Evolutionary conservation across 2,329 filamentous ascomycete genomes (phyloP), one percentile per base, ranked within the genome.

Genomic region (Pseudofabraea citricarpa): DNA sequence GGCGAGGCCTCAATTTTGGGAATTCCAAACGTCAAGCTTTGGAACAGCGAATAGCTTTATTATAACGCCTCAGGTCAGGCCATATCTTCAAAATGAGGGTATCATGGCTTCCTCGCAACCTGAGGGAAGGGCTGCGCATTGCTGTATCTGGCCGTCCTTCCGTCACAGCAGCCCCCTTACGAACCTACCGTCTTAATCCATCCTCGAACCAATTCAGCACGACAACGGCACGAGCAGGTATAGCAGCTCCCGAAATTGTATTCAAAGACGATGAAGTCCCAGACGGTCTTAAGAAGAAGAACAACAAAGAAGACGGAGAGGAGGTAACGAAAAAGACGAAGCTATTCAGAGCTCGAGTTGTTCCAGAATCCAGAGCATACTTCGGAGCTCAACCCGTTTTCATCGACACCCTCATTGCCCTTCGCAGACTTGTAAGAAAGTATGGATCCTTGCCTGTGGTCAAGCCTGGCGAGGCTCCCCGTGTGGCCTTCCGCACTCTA

Each of bases 291-390:
- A n/a, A n/a, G n/a, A n/a, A n/a, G n/a, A n/a, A n/a, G n/a, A n/a
- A 37, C 39, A 31, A 31, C 26, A 44, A 60, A 12, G 27, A 6
- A 31, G 27, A 31, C 10, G 13, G 24, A n/a, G 20, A 19, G 62
- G 21, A 60, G 64, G 44, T 40, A 45, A 15, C 44, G 53, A 49
- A 8, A 24, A 56, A 57, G 47, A 46, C 18, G 36, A 49, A 53
- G 21, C 52, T 57, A 20, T 75, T 79, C 52, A 48, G 50, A 23
- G 82, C 87, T 41, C 87, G 93, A 52, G 72, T 94, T 18, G 71
- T 96, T 26, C 93, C 93, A 16, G 75, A 77, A 20, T 95, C 90
- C 26, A 83, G 88, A 3, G 93, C 91, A n/a, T 98, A 98, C 69
- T 98, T 97, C 71, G 90, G 89, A 41, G 85, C 85, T 41, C 84